These are phyloP conservation scores for Penium margaritaceum DNA, from an alignment of 139 green algal species.

Conservation along the genomic window DNA sequence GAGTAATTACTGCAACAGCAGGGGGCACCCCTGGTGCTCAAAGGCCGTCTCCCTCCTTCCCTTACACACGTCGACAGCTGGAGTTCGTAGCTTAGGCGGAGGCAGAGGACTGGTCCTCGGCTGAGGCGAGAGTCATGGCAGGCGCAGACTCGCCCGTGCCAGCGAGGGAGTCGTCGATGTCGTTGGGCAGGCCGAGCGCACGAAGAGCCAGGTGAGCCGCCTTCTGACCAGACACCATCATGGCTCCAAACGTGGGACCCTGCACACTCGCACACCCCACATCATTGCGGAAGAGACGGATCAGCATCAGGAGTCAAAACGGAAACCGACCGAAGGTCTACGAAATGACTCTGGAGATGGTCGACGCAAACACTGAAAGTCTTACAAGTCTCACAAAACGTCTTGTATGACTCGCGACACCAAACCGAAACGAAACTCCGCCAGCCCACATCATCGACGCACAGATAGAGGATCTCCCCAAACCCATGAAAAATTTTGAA, in stretches of 20 bases:
- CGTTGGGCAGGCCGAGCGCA: slow-evolving; percentile 55
- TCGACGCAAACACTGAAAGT: no score
- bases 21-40: slow-evolving; percentile 31
- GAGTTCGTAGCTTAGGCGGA: slow-evolving; percentile 22
- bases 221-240: slow-evolving; percentile 86
- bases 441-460: no score
- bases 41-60: background rate
- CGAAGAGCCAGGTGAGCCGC: slow-evolving; percentile 82
- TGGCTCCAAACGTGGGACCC: slow-evolving; percentile 93
- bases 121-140: slow-evolving; percentile 35
- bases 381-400: no score
- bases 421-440: no score
- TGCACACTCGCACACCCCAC: slow-evolving; percentile 10
- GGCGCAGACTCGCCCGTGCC: background rate
- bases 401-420: no score
- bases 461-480: no score
- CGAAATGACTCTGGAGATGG: no score
- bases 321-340: no score
- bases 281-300: no score
- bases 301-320: no score
- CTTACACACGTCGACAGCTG: background rate
- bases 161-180: slow-evolving; percentile 27
- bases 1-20: background rate
- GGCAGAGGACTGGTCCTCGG: slow-evolving; percentile 26
- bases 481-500: no score